These are phyloP conservation scores for Populus tremula DNA, from an alignment of 345 rosid genomes.

Conservation along the genomic window DNA sequence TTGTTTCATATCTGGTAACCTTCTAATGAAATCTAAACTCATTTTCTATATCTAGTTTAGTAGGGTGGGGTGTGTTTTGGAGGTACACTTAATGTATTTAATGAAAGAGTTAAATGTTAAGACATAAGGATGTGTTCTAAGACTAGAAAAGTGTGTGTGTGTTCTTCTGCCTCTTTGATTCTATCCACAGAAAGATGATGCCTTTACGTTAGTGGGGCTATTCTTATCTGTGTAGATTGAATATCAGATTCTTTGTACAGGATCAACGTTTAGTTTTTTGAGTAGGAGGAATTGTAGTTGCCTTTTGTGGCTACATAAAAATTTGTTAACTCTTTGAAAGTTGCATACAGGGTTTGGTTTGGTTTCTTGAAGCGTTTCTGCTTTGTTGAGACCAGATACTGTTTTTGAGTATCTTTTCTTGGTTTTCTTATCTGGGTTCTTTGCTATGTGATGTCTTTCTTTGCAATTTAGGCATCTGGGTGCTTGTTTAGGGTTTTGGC, in stretches of 20 bases:
- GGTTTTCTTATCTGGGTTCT: slow-evolving; percentile 17
- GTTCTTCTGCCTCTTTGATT: slow-evolving; percentile 5
- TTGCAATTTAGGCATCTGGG: slow-evolving; percentile 27
- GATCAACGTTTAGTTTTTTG: neutral
- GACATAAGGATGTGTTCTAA: neutral
- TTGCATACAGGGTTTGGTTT: neutral
- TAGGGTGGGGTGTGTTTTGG: neutral
- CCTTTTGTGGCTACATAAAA: slow-evolving; percentile 8
- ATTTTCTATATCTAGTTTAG: neutral
- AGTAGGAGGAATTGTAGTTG: neutral
- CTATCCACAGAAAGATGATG: neutral
- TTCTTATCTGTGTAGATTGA: slow-evolving; percentile 7
- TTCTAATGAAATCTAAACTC: neutral
- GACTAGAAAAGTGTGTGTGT: neutral
- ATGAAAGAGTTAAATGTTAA: neutral
- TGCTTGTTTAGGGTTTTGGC: neutral
- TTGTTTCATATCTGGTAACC: neutral
- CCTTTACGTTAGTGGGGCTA: slow-evolving; percentile 15
- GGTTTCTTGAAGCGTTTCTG: slow-evolving; percentile 18
- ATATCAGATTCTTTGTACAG: neutral
- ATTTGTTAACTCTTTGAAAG: slow-evolving; percentile 10
- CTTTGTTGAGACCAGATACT: slow-evolving; percentile 42
- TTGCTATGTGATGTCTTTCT: neutral
- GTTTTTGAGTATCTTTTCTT: slow-evolving; percentile 6
- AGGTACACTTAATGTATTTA: neutral